Percentiles rank a stretch among this genome's conserved stretches.
Evolutionary conservation across 2,329 filamentous ascomycete genomes (phyloP).

Genomic region (Diaporthe citrichinensis): DNA sequence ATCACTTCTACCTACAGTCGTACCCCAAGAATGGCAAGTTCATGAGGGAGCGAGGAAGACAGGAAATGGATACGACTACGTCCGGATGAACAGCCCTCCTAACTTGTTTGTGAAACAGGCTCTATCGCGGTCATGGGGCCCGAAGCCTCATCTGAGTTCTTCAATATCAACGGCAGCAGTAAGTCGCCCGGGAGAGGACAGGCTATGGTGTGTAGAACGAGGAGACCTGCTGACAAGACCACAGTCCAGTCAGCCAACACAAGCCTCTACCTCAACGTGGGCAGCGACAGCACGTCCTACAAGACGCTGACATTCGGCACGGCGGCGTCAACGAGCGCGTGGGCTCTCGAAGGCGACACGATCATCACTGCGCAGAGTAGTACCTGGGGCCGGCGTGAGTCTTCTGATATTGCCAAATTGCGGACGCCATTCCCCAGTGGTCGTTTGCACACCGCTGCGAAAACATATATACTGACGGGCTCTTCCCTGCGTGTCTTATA

Average conservation of each 20-base stretch:
- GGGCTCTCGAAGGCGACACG: slow-evolving; percentile 62
- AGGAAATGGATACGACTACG: too few species aligned
- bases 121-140: slow-evolving; percentile 65
- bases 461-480: slow-evolving; percentile 29
- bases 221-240: not conserved
- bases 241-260: slow-evolving; percentile 52
- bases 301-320: slow-evolving; percentile 64
- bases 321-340: slow-evolving; percentile 59
- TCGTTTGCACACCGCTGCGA: too few species aligned
- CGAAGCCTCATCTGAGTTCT: slow-evolving; percentile 63
- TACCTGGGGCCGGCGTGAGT: slow-evolving; percentile 58
- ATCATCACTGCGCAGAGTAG: slow-evolving; percentile 61
- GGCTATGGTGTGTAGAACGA: fast-evolving
- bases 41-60: not conserved
- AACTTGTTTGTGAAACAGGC: slow-evolving; percentile 43
- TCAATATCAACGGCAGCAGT: slow-evolving; percentile 59
- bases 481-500: slow-evolving; percentile 34
- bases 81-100: slow-evolving; percentile 16
- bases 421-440: too few species aligned
- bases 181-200: not conserved
- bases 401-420: too few species aligned
- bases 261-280: slow-evolving; percentile 63
- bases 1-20: slow-evolving; percentile 66
- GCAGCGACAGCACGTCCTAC: slow-evolving; percentile 61
- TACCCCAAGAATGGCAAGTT: slow-evolving; percentile 57